These are phyloP conservation scores for Citrullus colocynthis DNA, from an alignment of 306 rosid species.

Conservation along the genomic window DNA sequence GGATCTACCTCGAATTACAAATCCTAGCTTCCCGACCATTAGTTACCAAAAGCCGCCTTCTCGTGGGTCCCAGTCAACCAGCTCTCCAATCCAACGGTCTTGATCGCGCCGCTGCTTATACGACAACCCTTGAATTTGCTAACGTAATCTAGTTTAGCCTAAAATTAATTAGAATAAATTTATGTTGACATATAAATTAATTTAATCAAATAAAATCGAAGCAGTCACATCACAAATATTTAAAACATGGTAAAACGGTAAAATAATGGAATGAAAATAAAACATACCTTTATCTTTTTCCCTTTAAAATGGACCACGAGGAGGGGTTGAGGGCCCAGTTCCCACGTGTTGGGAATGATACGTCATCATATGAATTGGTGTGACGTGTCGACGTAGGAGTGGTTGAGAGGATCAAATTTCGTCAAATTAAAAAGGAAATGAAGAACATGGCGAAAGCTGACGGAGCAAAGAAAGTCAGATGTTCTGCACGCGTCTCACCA, in stretches of 20 bases:
- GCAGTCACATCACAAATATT: background rate
- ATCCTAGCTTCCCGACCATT: background rate
- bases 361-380: background rate
- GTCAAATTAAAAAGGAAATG: background rate
- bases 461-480: too few relatives aligned
- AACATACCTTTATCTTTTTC: background rate
- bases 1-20: background rate
- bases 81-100: background rate
- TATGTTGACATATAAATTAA: background rate
- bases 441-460: background rate
- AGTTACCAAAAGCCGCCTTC: background rate
- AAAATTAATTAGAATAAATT: background rate
- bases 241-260: background rate
- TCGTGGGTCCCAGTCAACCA: background rate
- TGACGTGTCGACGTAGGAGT: background rate
- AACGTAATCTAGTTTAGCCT: background rate
- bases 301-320: background rate
- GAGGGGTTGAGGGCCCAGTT: background rate
- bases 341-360: conserved; percentile 6
- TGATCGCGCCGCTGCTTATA: background rate
- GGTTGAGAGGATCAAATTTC: background rate
- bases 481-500: too few relatives aligned
- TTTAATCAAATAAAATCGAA: background rate
- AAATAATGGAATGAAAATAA: background rate
- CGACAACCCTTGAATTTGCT: background rate